phyloP scores from a whole-genome alignment of 2,329 filamentous ascomycete genomes.

The Alternaria sp. region DNA sequence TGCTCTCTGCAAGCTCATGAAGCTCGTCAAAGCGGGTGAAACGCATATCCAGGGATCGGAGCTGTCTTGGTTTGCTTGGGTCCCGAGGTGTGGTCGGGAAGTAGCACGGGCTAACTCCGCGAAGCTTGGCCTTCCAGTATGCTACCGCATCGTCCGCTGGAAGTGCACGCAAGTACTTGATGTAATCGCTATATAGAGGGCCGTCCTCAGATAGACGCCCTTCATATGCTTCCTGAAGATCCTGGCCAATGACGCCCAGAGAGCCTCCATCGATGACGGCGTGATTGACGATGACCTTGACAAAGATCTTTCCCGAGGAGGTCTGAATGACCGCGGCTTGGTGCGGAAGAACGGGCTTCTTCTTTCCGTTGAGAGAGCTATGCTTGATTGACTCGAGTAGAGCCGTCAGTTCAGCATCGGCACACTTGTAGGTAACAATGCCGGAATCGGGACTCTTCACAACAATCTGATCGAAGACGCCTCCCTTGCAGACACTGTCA shows the following conservation, averaged over 20 bases:
- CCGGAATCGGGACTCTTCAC: constrained; percentile 39
- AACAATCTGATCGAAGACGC: constrained; percentile 49
- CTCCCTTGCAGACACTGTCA: constrained; percentile 47
- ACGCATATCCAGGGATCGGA: constrained; percentile 41
- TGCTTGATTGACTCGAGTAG: constrained; percentile 40
- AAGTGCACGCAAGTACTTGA: constrained; percentile 41
- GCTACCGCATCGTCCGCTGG: constrained; percentile 31
- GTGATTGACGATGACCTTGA: constrained; percentile 50
- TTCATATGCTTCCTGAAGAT: constrained; percentile 45
- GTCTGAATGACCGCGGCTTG: constrained; percentile 43
- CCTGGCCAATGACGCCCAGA: constrained; percentile 40
- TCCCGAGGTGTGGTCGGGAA: constrained; percentile 41
- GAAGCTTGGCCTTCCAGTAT: constrained; percentile 46
- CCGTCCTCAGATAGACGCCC: constrained; percentile 33
- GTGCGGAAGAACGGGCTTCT: constrained; percentile 44
- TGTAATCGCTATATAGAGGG: constrained; percentile 48
- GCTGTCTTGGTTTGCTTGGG: constrained; percentile 33
- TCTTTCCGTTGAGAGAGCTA: constrained; percentile 39
- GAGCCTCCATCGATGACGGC: constrained; percentile 48
- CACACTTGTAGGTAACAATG: constrained; percentile 31
- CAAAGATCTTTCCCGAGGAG: constrained; percentile 37
- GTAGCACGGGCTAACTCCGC: constrained; percentile 43
- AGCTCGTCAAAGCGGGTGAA: constrained; percentile 44
- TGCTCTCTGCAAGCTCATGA: constrained; percentile 37
- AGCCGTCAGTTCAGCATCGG: constrained; percentile 30